These are phyloP conservation scores for Atkinsonella texensis DNA, from an alignment of 2,329 filamentous ascomycete genomes.

Conservation along the genomic window DNA sequence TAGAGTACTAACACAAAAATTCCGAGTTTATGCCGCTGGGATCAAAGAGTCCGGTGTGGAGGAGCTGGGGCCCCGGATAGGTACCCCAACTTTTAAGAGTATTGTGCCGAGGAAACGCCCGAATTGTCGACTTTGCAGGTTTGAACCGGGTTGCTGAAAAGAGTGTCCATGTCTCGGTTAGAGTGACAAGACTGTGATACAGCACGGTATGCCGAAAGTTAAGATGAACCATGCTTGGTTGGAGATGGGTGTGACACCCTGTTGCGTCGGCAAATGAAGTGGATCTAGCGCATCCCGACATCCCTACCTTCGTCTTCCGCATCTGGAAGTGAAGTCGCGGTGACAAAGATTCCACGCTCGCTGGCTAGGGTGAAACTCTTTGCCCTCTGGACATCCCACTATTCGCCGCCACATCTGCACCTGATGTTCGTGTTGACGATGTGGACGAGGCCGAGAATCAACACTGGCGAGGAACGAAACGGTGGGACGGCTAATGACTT, in stretches of 20 bases:
- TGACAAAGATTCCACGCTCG: too few species aligned
- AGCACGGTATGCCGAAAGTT: background rate
- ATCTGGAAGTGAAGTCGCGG: too few species aligned
- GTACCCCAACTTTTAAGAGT: background rate
- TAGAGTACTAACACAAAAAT: background rate
- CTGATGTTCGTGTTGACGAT: background rate
- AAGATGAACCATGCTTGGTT: background rate
- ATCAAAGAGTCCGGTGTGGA: slow-evolving; percentile 1
- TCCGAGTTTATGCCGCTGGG: background rate
- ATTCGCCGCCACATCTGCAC: background rate
- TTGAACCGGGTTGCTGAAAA: background rate
- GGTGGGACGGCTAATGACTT: background rate
- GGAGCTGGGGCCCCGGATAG: slow-evolving; percentile 6
- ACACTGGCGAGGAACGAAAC: background rate
- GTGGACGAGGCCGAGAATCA: background rate
- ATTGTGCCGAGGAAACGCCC: background rate
- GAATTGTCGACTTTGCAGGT: background rate
- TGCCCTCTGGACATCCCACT: background rate
- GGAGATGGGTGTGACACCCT: background rate
- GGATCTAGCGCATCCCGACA: background rate
- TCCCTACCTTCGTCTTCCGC: too few species aligned
- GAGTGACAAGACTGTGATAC: background rate
- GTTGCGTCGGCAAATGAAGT: background rate
- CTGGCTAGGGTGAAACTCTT: background rate
- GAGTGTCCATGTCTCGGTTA: background rate